These are phyloP conservation scores for Melanomma pulvis-pyrius DNA, from an alignment of 495 filamentous ascomycete genomes.

Conservation along the genomic window DNA sequence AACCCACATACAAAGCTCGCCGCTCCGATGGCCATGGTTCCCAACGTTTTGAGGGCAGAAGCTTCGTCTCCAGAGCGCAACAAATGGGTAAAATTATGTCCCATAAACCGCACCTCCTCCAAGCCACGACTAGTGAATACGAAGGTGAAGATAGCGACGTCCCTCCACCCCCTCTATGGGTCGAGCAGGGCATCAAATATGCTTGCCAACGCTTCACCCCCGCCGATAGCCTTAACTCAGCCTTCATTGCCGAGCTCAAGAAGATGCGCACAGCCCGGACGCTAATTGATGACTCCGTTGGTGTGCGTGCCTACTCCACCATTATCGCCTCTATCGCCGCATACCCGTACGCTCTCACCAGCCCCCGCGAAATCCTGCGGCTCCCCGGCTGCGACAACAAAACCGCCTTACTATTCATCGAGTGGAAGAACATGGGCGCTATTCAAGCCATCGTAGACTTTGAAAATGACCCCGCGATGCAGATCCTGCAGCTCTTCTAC, in stretches of 20 bases:
- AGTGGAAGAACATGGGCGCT: conserved; percentile 66
- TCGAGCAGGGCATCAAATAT: conserved; percentile 66
- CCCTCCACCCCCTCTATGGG: conserved; percentile 70
- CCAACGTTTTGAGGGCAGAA: conserved; percentile 27
- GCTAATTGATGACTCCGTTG: conserved; percentile 73
- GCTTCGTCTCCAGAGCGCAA: conserved; percentile 21
- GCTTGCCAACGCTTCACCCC: conserved; percentile 82
- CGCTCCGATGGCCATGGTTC: conserved; percentile 22
- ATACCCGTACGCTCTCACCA: conserved; percentile 68
- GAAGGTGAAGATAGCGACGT: conserved; percentile 48
- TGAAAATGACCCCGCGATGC: conserved; percentile 64
- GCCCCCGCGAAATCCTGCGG: conserved; percentile 62
- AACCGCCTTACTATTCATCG: conserved; percentile 74
- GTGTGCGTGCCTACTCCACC: conserved; percentile 84
- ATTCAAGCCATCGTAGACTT: conserved; percentile 66
- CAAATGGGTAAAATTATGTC: conserved; percentile 10
- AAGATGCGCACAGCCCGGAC: conserved; percentile 73
- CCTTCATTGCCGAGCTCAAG: conserved; percentile 74
- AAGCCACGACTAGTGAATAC: conserved; percentile 73
- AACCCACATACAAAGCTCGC: conserved; percentile 5
- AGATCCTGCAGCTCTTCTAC: conserved; percentile 68
- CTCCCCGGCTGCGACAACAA: conserved; percentile 84
- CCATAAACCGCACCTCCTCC: conserved; percentile 49
- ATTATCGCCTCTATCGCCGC: conserved; percentile 81
- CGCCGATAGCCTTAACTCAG: conserved; percentile 67